Evolutionary conservation across 805 yeast genomes (phyloP).

Genomic region (Isabelozyma gotoi): DNA sequence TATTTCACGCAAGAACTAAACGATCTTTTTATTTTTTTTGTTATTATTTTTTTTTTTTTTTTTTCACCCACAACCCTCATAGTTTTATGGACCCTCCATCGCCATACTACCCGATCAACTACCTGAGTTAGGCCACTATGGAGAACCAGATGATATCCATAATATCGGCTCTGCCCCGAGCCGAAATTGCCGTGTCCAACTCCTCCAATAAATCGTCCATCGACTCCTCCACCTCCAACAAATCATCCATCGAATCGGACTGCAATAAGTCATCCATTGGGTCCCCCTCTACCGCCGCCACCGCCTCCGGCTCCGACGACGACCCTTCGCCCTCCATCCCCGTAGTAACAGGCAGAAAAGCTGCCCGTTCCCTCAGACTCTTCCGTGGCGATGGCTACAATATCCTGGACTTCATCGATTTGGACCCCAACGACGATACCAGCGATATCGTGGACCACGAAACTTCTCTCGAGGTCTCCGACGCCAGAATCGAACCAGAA

Average conservation of each 20-base stretch:
- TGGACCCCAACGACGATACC: constrained; percentile 2
- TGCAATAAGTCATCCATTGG: background rate
- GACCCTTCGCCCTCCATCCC: constrained; percentile 2
- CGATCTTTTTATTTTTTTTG: background rate
- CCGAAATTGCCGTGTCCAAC: background rate
- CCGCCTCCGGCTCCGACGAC: constrained; percentile 1
- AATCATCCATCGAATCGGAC: background rate
- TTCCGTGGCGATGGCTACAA: constrained; percentile 36
- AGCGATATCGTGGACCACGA: constrained; percentile 23
- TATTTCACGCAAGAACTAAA: too few species aligned
- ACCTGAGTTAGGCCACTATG: background rate
- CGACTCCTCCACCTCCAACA: background rate
- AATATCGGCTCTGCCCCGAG: background rate
- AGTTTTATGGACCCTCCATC: too few species aligned
- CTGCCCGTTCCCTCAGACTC: constrained; percentile 55
- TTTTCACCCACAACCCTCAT: background rate
- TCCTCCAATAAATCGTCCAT: background rate
- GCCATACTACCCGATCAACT: background rate
- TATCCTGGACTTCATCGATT: constrained; percentile 7
- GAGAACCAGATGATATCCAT: background rate
- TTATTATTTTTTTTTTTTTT: too few species aligned
- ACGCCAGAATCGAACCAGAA: constrained; percentile 11
- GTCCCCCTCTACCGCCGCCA: background rate
- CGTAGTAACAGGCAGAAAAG: constrained; percentile 51
- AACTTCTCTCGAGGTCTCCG: background rate